These are phyloP conservation scores for Solanum gracilifrons DNA, from an alignment of 257 asterid species.

Conservation along the genomic window DNA sequence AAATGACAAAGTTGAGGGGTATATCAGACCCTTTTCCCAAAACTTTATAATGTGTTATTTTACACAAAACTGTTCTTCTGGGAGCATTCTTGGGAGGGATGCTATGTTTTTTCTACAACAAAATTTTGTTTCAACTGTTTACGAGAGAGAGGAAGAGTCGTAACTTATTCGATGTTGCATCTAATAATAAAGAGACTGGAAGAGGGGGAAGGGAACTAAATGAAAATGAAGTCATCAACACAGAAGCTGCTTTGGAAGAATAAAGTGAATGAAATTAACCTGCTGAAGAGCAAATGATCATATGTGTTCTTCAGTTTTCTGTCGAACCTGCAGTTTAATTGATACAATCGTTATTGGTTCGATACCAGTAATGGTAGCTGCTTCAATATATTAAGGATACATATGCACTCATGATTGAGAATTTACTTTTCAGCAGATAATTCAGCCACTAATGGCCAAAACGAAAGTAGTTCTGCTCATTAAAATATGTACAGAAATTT, in stretches of 20 bases:
- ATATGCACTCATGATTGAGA: neutral
- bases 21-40: too few species aligned
- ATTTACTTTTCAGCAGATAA: neutral
- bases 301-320: conserved; percentile 82
- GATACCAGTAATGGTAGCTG: neutral
- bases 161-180: neutral
- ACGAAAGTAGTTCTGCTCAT: neutral
- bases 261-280: conserved; percentile 23
- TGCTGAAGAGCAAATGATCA: conserved; percentile 93
- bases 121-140: neutral
- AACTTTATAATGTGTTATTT: neutral
- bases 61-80: neutral
- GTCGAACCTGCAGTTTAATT: conserved; percentile 71
- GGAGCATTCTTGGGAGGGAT: neutral
- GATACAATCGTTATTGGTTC: neutral
- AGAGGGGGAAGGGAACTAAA: neutral
- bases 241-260: neutral
- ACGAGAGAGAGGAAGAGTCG: neutral
- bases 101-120: neutral
- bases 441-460: neutral
- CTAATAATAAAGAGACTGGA: neutral
- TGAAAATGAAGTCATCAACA: neutral
- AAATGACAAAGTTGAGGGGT: too few species aligned
- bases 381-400: neutral
- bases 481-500: neutral